Base-by-base conservation (phyloP, 306 rosid species). In the Ochetophila trinervis region DNA sequence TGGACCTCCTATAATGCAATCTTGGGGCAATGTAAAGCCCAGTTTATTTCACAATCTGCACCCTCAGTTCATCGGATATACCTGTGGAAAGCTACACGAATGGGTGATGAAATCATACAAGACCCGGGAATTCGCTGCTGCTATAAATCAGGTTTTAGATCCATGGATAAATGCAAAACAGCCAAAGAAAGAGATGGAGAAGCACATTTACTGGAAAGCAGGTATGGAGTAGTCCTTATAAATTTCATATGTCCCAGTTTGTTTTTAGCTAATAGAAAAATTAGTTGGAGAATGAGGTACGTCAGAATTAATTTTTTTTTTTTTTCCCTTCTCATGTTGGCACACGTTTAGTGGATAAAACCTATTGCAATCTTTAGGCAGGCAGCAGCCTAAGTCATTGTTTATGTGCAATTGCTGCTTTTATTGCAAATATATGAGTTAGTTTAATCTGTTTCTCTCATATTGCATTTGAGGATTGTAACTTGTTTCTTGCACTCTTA, bases 91-190 rank as follows among this genome's bases (percentile, higher is more conserved):
- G 85, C 76, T 94, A 27, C 97, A 94, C 35, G 99, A 94, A 76
- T 68, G 90, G 84, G 92, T 94, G 65, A 90, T 94, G 97, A 94
- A 80, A 72, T 90, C 96, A 57, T 90, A 84, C 66, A 90, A 88
- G 83, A 90, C 91, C 79, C 87, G 99, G 71, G 99, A 94, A 84
- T 90, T 94, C 59, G 91, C 97, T 47, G 95, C 96, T 2, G 99
- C 87, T 54, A 86, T 94, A 79, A 90, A 94, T 82, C 96, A 87
- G 77, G 99, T 85, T 71, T 85, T 94, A 71, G 97, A 94, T 78
- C 97, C 99, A 36, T 94, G 99, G 99, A 88, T 94, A 75, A 94
- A 83, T 77, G 90, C 90, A 62, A 88, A 83, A 73, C 99, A 94
- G 71, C 91, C 99, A 42, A 94, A 90, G 85, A 90, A 90, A 80